Evolutionary conservation across 2,329 filamentous ascomycete genomes (phyloP).

Genomic region (Cladosporium sp.): DNA sequence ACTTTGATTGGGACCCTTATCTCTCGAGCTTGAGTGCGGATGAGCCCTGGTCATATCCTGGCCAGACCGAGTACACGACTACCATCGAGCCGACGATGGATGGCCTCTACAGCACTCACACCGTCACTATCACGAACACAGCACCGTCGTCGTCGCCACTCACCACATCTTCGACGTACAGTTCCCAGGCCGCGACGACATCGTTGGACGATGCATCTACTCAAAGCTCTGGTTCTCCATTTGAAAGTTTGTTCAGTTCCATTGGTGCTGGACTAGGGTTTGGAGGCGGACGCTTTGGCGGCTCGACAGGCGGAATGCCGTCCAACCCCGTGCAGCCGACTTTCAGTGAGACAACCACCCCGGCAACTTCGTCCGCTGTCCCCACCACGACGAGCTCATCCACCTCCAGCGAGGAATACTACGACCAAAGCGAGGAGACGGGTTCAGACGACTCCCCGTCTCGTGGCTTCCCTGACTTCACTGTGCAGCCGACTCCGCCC

Average conservation of each 20-base stretch:
- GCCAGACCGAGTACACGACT: background rate
- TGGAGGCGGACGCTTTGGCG: too few relatives aligned
- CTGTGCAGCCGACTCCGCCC: background rate
- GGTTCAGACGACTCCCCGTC: background rate
- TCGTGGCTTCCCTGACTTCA: background rate
- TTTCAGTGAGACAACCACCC: background rate
- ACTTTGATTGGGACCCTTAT: slow-evolving; percentile 1
- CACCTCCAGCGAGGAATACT: background rate
- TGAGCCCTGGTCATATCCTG: background rate
- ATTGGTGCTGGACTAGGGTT: background rate
- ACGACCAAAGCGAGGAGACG: background rate
- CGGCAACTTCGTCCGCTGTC: background rate
- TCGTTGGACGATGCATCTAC: slow-evolving; percentile 2
- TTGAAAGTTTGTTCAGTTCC: background rate
- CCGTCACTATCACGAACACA: slow-evolving; percentile 16
- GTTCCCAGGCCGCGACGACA: slow-evolving; percentile 11
- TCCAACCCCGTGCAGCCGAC: background rate
- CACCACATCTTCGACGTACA: slow-evolving; percentile 7
- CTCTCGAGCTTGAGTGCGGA: slow-evolving; percentile 1
- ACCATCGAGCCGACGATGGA: slow-evolving; percentile 2
- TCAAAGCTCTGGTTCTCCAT: background rate
- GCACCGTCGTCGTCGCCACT: slow-evolving; percentile 4
- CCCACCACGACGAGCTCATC: slow-evolving; percentile 2
- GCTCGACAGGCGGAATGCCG: background rate
- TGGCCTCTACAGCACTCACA: slow-evolving; percentile 2